Conservation (phyloP, 345 rosid genomes). For the Rhodomyrtus tomentosa region DNA sequence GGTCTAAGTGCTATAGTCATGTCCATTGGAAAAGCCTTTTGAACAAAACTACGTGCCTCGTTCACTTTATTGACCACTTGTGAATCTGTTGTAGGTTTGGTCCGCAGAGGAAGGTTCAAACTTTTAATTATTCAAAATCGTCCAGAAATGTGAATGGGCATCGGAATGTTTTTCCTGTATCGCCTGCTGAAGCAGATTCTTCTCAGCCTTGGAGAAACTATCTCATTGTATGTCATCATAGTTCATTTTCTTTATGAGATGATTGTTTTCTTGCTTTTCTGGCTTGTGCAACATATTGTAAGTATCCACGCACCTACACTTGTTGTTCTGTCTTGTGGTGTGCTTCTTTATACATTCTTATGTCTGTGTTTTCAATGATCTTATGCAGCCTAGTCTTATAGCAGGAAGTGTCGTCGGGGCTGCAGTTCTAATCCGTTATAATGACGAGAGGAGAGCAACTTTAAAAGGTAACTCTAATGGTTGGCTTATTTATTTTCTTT, state of each 20-base stretch:
- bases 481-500: neutral
- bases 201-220: slow-evolving; percentile 28
- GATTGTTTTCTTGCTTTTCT: neutral
- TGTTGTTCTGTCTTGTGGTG: neutral
- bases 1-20: neutral
- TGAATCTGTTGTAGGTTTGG: slow-evolving; percentile 27
- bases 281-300: neutral
- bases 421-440: slow-evolving; percentile 43
- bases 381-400: slow-evolving; percentile 45
- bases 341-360: neutral
- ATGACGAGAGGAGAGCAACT: slow-evolving; percentile 73
- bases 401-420: slow-evolving; percentile 55
- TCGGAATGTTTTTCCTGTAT: slow-evolving; percentile 9
- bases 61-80: neutral
- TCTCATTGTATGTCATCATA: slow-evolving; percentile 34
- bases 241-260: neutral
- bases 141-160: slow-evolving; percentile 15
- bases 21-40: neutral
- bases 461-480: slow-evolving; percentile 32
- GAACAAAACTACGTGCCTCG: neutral
- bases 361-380: neutral
- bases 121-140: slow-evolving; percentile 37
- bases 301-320: neutral
- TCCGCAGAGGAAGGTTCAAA: slow-evolving; percentile 28
- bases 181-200: slow-evolving; percentile 19